A percentile compares a stretch with the other conserved stretches of the same genome.
These are phyloP conservation scores for Myxozyma monticola DNA, from an alignment of 805 yeast genomes.

Conservation along the genomic window DNA sequence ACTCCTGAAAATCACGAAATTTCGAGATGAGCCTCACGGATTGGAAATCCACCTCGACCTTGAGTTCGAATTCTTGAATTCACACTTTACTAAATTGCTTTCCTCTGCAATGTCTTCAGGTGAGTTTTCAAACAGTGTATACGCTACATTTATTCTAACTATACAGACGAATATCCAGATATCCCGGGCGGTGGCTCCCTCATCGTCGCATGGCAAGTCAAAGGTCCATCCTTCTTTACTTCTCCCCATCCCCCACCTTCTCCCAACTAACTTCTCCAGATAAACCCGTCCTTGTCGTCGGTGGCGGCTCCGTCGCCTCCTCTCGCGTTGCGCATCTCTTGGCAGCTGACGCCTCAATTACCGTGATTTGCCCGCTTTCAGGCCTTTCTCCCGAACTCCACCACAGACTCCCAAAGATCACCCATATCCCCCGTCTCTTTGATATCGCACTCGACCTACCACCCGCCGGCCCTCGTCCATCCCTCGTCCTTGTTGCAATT, in stretches of 20 bases:
- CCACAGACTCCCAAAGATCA: conserved; percentile 40
- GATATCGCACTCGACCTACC: conserved; percentile 18
- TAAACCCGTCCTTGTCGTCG: conserved; percentile 11
- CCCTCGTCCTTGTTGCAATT: conserved; percentile 70
- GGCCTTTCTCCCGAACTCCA: conserved; percentile 42
- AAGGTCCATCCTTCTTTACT: conserved; percentile 45
- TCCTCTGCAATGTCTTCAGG: too few relatives aligned
- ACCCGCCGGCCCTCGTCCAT: conserved; percentile 44
- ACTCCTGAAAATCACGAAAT: too few relatives aligned
- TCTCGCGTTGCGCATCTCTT: conserved; percentile 66
- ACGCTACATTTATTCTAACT: too few relatives aligned
- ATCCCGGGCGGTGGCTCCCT: conserved; percentile 50
- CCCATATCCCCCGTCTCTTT: conserved; percentile 39
- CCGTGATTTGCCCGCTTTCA: conserved; percentile 54
- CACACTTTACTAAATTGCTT: too few relatives aligned
- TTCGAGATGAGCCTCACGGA: too few relatives aligned
- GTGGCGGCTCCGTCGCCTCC: conserved; percentile 69
- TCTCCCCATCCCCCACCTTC: background rate
- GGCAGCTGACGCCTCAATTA: conserved; percentile 67
- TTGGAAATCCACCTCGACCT: too few relatives aligned
- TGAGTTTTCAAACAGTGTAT: too few relatives aligned
- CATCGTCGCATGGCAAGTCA: conserved; percentile 73
- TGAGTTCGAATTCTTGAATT: too few relatives aligned
- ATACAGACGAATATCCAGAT: conserved; percentile 6
- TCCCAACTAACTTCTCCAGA: background rate